These are phyloP conservation scores for Verticillium klebahnii DNA, from an alignment of 2,329 filamentous ascomycete species.

Conservation along the genomic window DNA sequence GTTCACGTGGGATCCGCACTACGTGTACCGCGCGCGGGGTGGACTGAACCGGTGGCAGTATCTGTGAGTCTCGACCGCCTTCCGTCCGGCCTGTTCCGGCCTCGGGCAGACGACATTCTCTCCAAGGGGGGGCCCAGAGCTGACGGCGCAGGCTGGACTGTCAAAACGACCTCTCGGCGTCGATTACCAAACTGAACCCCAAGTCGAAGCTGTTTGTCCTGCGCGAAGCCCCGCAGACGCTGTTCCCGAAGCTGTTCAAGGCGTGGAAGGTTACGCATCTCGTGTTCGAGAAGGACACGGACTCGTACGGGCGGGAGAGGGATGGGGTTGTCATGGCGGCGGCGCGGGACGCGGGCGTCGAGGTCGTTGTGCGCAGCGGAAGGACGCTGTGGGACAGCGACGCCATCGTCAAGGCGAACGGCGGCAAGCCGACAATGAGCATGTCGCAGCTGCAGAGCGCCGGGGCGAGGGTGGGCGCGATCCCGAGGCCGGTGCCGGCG, in stretches of 20 bases:
- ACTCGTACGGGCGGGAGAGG: constrained; percentile 63
- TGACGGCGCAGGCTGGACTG: constrained; percentile 58
- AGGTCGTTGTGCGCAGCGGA: constrained; percentile 61
- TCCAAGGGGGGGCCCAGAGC: neutral
- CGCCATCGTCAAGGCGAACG: constrained; percentile 59
- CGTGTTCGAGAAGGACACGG: constrained; percentile 76
- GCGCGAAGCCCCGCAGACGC: constrained; percentile 65
- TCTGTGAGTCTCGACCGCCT: constrained; percentile 35
- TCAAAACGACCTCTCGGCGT: constrained; percentile 63
- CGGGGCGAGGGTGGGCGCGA: constrained; percentile 56
- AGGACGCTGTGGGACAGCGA: constrained; percentile 73
- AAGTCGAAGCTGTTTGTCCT: constrained; percentile 69
- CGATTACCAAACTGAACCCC: constrained; percentile 63
- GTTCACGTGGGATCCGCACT: constrained; percentile 79
- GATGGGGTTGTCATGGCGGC: constrained; percentile 55
- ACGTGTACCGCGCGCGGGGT: constrained; percentile 67
- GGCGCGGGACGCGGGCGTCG: constrained; percentile 61
- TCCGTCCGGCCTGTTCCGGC: neutral
- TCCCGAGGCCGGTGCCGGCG: constrained; percentile 56
- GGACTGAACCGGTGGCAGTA: constrained; percentile 73
- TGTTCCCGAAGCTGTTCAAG: constrained; percentile 68
- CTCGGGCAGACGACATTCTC: neutral
- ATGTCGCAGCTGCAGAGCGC: constrained; percentile 62
- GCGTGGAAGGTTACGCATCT: constrained; percentile 71
- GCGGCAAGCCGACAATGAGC: constrained; percentile 70